These are phyloP conservation scores for Fraxinus paxiana DNA, from an alignment of 305 asterid species.

Conservation along the genomic window DNA sequence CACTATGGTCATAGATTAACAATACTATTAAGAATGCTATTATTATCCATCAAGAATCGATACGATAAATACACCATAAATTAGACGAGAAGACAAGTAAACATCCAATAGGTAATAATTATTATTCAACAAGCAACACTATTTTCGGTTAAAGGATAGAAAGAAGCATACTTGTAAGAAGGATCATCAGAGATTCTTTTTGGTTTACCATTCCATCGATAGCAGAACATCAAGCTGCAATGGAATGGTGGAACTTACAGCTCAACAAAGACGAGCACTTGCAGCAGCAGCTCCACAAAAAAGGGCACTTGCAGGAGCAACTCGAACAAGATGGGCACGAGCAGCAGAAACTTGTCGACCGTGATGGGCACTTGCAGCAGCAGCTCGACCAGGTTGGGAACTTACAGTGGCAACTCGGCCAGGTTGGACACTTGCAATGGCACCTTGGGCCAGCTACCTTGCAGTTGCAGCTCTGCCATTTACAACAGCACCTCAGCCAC, in stretches of 20 bases:
- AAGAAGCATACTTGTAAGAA: constrained; percentile 29
- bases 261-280: constrained; percentile 15
- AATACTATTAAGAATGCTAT: constrained; percentile 4
- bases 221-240: constrained; percentile 29
- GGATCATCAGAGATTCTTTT: constrained; percentile 22
- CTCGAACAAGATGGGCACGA: constrained; percentile 5
- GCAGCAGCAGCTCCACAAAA: constrained; percentile 21
- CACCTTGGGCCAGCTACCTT: constrained; percentile 25
- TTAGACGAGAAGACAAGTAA: neutral
- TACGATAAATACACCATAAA: neutral
- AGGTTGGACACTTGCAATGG: constrained; percentile 18
- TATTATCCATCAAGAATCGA: neutral
- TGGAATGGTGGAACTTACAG: constrained; percentile 25
- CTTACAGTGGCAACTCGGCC: constrained; percentile 24
- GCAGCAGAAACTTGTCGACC: constrained; percentile 5
- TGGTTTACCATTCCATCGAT: constrained; percentile 25
- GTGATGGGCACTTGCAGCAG: constrained; percentile 27
- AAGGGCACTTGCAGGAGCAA: constrained; percentile 29
- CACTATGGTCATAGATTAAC: constrained; percentile 21
- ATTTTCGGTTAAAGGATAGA: neutral
- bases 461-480: constrained; percentile 23
- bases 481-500: constrained; percentile 13
- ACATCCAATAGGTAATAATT: constrained; percentile 2
- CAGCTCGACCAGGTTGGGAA: constrained; percentile 17
- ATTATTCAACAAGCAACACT: neutral